These are phyloP conservation scores for Bonia amplexicaulis DNA, from an alignment of 176 grass and related monocot genomes.

Conservation along the genomic window DNA sequence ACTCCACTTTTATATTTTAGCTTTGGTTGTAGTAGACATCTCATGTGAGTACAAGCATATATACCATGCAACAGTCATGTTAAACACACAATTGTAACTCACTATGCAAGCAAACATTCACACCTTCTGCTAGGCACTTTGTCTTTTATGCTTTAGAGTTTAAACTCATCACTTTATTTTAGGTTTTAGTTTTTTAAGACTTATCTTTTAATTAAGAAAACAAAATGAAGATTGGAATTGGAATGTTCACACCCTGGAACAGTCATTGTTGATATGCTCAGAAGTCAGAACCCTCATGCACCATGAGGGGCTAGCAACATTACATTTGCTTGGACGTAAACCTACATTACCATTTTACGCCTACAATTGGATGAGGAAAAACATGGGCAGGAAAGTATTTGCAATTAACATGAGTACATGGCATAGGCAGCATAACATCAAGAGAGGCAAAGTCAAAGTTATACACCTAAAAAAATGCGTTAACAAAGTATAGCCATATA, in stretches of 20 bases:
- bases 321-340: neutral
- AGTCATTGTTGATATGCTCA: neutral
- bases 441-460: neutral
- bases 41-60: neutral
- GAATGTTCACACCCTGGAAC: neutral
- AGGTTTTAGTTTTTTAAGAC: neutral
- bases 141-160: neutral
- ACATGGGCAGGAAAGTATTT: neutral
- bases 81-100: neutral
- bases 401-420: neutral
- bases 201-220: neutral
- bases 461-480: neutral
- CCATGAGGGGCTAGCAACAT: neutral
- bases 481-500: neutral
- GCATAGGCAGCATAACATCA: neutral
- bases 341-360: neutral
- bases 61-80: constrained; percentile 3
- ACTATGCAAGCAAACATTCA: neutral
- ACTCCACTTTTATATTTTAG: neutral
- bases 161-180: neutral
- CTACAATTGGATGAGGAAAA: neutral
- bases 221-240: neutral
- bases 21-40: neutral
- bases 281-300: neutral
- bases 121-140: neutral